Evolutionary conservation across 2,329 filamentous ascomycete species (phyloP), one percentile per base, ranked within the genome.

Genomic region (Ilyonectria mors-panacis): DNA sequence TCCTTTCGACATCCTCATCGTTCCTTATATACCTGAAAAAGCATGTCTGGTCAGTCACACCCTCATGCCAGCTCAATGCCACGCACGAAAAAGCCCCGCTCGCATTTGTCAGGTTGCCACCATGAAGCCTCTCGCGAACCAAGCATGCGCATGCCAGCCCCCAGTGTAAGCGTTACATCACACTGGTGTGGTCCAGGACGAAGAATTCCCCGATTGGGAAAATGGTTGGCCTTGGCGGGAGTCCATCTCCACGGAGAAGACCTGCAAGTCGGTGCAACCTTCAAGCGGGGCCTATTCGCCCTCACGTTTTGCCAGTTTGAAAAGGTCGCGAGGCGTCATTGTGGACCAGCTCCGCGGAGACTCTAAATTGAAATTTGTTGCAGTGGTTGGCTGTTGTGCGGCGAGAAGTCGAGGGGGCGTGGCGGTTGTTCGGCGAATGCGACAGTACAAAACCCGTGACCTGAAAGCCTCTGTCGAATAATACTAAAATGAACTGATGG

Each of bases 121-220:
- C 9, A 54, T 7, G n/a, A 15, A 6, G 23, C 47, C 39, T 35
- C 37, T 53, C 58, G 48, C 37, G 10, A 42, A 23, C 30, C 37
- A 26, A 61, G 44, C 54, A 54, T 28, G 8, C n/a, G 12, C 57
- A 15, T 44, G 17, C 45, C n/a, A 51, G 42, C 37, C 6, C 39
- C 13, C 12, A n/a, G 15, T 42, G 57, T 51, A 47, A 60, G 47
- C 58, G 48, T 35, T 60, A 21, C 37, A 53, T 53, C 47, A 33
- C 8, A 33, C 30, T 3, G 30, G 30, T 7, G 8, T 9, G 9
- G 45, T 37, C 56, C 21, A 44, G 33, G 47, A 45, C 53, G 47
- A 33, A 23, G 35, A 60, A 60, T 60, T 60, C 30, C 58, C 47
- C 35, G 39, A 51, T 51, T 60, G 19, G 58, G 59, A 28, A 61